Base-by-base conservation (phyloP, 2,329 filamentous ascomycete genomes). In the Meredithiella fracta region DNA sequence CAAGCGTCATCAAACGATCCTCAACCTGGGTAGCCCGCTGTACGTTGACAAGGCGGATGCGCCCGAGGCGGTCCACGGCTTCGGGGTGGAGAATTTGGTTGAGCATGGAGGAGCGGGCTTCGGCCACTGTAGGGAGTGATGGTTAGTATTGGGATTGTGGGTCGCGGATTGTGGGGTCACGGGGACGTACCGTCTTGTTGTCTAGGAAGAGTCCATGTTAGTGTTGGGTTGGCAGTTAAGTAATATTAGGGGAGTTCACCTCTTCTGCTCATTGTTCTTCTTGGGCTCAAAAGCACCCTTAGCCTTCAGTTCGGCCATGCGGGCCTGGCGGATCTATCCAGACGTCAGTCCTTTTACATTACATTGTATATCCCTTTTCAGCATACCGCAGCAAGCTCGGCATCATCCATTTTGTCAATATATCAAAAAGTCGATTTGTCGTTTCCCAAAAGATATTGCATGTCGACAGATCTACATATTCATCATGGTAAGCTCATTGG, bases 21-120 rank as follows among this genome's bases (percentile, higher is more conserved):
- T 98, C 92, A 57, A 98, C 80, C 65, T 96, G 89, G 60, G 77
- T 79, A 37, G 92, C 92, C 64, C 92, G 86, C 63, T 84, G 83
- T 67, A 90, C 88, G 72, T 97, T 97, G 66, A 98, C 92, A 59
- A 98, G 82, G 34, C 91, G 85, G 71, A 98, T 97, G 62, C 92
- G 87, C 57, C 87, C 88, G 1, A 98, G 78, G 14, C 92, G 86
- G 72, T 98, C 92, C 59, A 88, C 86, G 17, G 92, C 92, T 65
- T 91, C 88, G 62, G 92, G 92, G 64, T 90, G 83, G 60, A 98
- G 86, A 73, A 98, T 97, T 70, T 97, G 92, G 63, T 78, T 79
- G 60, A 98, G 82, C 63, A 96, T 85, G 59, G 79, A 76, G 64
- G 81, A 73, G 59, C 88, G 85, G 40, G 84, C 83, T 67, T 91